Percentiles rank a stretch among this genome's conserved stretches.
Evolutionary conservation across 1,284 basidiomycete genomes (phyloP).

Genomic region (Puccinia novopanici): DNA sequence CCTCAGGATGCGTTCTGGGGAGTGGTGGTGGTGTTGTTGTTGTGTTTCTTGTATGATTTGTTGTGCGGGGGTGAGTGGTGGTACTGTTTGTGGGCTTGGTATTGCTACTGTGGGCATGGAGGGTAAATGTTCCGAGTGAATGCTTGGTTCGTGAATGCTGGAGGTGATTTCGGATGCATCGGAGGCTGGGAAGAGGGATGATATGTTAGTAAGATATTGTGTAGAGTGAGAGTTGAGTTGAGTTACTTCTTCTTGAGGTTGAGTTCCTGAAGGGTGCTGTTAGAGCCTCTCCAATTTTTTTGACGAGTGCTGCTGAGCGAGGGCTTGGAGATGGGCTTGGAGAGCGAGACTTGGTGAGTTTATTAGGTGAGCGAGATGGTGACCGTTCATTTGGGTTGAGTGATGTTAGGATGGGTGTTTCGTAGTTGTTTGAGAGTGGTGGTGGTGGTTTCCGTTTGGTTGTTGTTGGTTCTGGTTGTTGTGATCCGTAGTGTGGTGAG

Average conservation of each 20-base stretch:
- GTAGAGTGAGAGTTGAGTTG: neutral
- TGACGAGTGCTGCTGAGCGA: constrained; percentile 11
- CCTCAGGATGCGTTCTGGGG: constrained; percentile 15
- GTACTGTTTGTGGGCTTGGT: neutral
- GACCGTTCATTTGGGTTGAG: too few species aligned
- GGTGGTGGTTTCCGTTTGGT: constrained; percentile 43
- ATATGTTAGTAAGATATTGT: too few species aligned
- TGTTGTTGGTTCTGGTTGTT: too few species aligned
- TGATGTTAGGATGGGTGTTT: too few species aligned
- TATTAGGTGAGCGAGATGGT: too few species aligned
- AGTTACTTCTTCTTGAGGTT: constrained; percentile 28
- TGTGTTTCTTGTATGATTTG: constrained; percentile 5
- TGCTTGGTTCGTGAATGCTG: neutral
- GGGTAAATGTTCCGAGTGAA: constrained; percentile 22
- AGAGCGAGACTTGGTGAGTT: neutral
- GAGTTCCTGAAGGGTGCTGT: constrained; percentile 38
- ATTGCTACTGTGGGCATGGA: constrained; percentile 1
- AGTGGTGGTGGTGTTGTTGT: neutral
- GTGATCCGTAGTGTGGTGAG: too few species aligned
- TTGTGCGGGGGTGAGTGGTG: constrained; percentile 6
- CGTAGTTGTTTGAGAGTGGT: neutral
- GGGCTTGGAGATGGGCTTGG: too few species aligned
- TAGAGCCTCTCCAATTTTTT: constrained; percentile 35
- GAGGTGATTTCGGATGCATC: constrained; percentile 35
- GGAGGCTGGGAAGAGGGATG: constrained; percentile 32